Conservation (phyloP, 768 basidiomycete species). For the Russula compacta region DNA sequence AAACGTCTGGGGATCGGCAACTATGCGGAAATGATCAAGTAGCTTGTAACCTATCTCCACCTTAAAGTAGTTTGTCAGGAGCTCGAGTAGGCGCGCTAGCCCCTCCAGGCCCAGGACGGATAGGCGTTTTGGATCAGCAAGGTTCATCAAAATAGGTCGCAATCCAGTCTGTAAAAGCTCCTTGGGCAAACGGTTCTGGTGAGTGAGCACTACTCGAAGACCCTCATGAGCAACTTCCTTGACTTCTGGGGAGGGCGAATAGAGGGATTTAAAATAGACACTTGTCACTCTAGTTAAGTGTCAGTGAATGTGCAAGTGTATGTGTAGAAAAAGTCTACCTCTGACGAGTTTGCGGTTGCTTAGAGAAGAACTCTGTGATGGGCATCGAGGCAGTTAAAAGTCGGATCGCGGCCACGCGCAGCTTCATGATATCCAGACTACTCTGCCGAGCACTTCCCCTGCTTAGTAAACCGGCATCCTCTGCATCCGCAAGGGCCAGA, state of each 20-base stretch:
- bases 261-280: constrained; percentile 97
- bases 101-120: constrained; percentile 91
- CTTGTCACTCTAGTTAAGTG: constrained; percentile 61
- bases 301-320: background rate
- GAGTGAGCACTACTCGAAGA: constrained; percentile 76
- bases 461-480: constrained; percentile 73
- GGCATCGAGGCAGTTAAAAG: constrained; percentile 92
- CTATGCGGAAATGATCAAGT: constrained; percentile 88
- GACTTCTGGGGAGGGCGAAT: constrained; percentile 82
- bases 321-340: constrained; percentile 39
- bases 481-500: constrained; percentile 90
- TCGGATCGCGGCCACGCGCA: constrained; percentile 90
- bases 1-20: constrained; percentile 82
- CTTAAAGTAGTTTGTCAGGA: constrained; percentile 98
- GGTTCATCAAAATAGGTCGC: constrained; percentile 94
- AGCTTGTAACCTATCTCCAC: constrained; percentile 98
- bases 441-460: constrained; percentile 72
- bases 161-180: constrained; percentile 92
- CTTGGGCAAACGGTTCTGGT: constrained; percentile 88
- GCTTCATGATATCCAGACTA: constrained; percentile 71
- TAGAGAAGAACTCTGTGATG: constrained; percentile 84
- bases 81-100: constrained; percentile 83
- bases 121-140: constrained; percentile 91
- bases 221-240: constrained; percentile 95
- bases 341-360: constrained; percentile 76